phyloP scores from a whole-genome alignment of 768 basidiomycete species.

The Tulasnella sp. region DNA sequence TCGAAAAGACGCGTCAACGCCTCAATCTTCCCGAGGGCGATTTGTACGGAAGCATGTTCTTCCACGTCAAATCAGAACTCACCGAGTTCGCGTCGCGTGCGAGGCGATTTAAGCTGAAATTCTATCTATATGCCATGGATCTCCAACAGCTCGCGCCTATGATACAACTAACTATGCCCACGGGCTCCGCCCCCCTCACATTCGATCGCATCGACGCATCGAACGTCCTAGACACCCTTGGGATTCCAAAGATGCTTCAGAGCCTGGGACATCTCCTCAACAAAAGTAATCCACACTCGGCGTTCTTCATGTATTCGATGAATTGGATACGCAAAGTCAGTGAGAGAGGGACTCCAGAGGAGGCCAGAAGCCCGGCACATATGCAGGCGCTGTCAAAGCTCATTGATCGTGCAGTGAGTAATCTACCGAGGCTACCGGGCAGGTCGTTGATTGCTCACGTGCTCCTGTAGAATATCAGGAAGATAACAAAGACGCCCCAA shows the following conservation, averaged over 20 bases:
- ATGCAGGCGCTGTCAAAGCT: not conserved
- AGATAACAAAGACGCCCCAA: not conserved
- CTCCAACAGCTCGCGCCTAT: conserved; percentile 25
- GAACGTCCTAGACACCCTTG: conserved; percentile 36
- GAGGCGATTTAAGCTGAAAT: conserved; percentile 26
- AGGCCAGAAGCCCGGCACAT: no score
- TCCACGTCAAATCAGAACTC: conserved; percentile 34
- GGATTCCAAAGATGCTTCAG: conserved; percentile 27
- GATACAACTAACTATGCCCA: conserved; percentile 27
- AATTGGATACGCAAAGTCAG: conserved; percentile 32
- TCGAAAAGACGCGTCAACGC: conserved; percentile 31
- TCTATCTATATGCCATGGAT: conserved; percentile 31
- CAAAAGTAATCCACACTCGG: conserved; percentile 23
- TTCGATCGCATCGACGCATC: conserved; percentile 43
- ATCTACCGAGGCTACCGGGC: not conserved
- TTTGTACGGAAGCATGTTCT: conserved; percentile 40
- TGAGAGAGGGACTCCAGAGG: no score
- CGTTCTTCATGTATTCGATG: conserved; percentile 38
- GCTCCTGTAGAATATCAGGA: no score
- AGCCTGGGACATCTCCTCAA: conserved; percentile 33
- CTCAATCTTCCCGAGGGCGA: conserved; percentile 34
- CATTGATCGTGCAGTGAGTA: not conserved
- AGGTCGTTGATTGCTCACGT: not conserved
- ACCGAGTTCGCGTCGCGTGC: conserved; percentile 30
- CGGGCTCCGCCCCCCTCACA: conserved; percentile 21